These are phyloP conservation scores for Phytophthora lateralis DNA, from an alignment of 352 stramenopile genomes.

Conservation along the genomic window DNA sequence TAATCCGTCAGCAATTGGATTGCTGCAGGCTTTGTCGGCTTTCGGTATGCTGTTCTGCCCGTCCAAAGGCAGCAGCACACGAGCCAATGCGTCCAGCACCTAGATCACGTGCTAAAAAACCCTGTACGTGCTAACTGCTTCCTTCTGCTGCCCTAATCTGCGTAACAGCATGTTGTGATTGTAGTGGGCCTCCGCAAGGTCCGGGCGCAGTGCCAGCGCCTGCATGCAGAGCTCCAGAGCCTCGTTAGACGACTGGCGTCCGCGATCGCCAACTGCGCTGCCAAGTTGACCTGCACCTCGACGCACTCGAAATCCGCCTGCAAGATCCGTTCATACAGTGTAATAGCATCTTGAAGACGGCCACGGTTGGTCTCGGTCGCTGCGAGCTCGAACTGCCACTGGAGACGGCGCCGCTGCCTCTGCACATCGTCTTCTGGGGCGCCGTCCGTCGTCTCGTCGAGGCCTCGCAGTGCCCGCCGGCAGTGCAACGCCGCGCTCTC, in stretches of 20 bases:
- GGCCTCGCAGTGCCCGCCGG: constrained; percentile 25
- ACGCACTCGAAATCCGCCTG: constrained; percentile 28
- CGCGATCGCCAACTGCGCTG: constrained; percentile 49
- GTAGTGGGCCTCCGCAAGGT: constrained; percentile 52
- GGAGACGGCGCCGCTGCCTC: constrained; percentile 10
- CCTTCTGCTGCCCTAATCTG: constrained; percentile 45
- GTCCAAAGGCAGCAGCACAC: constrained; percentile 44
- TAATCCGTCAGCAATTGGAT: neutral
- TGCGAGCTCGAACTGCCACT: constrained; percentile 33
- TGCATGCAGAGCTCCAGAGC: constrained; percentile 43
- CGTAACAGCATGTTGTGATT: constrained; percentile 71
- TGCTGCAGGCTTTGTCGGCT: neutral
- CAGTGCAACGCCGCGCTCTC: constrained; percentile 39
- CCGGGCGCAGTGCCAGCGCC: constrained; percentile 38
- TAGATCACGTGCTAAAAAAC: constrained; percentile 88
- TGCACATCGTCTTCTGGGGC: constrained; percentile 11
- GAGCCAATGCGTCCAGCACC: constrained; percentile 31
- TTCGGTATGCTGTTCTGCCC: neutral
- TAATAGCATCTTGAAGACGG: constrained; percentile 33
- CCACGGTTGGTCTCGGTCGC: constrained; percentile 19
- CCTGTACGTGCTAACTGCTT: constrained; percentile 59
- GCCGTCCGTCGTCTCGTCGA: constrained; percentile 8
- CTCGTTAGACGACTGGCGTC: constrained; percentile 29
- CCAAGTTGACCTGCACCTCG: constrained; percentile 61
- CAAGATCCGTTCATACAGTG: constrained; percentile 41